Conservation (phyloP, 192 early-diverging fungal genomes). For the Lunasporangiospora selenospora region DNA sequence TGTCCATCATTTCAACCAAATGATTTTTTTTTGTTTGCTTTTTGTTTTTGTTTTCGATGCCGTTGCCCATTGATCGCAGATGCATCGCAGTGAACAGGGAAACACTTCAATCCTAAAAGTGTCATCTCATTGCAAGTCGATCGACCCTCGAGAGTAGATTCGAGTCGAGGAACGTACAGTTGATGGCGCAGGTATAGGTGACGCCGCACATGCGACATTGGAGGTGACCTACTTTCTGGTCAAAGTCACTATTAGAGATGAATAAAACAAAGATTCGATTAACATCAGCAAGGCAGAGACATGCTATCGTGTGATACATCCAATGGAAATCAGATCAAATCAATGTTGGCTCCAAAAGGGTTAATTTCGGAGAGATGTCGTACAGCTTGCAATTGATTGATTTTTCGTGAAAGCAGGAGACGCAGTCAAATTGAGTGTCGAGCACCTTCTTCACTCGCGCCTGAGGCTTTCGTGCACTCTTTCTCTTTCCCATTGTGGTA, state of each 20-base stretch:
- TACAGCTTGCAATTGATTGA: conserved; percentile 80
- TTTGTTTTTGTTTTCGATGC: too few species aligned
- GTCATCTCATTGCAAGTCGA: too few species aligned
- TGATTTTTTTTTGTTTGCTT: too few species aligned
- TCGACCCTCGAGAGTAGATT: too few species aligned
- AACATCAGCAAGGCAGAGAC: not conserved
- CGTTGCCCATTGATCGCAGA: too few species aligned
- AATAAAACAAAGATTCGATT: not conserved
- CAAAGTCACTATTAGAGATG: conserved; percentile 58
- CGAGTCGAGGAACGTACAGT: conserved; percentile 60
- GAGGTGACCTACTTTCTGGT: conserved; percentile 76
- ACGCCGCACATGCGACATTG: conserved; percentile 82
- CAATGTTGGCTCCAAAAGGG: not conserved
- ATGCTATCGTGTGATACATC: too few species aligned
- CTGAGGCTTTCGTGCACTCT: conserved; percentile 72
- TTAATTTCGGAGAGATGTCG: conserved; percentile 14
- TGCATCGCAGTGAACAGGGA: too few species aligned
- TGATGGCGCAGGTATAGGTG: conserved; percentile 74
- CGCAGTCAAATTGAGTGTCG: conserved; percentile 79
- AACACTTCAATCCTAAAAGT: too few species aligned
- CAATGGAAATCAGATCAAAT: not conserved
- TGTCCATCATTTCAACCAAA: too few species aligned
- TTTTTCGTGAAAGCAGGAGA: conserved; percentile 90
- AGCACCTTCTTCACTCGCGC: conserved; percentile 68
- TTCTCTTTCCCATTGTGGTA: conserved; percentile 71